Percentiles rank a stretch among this genome's conserved stretches.
phyloP scores from a whole-genome alignment of 2,329 filamentous ascomycete species.

The Neodidymelliopsis sp. region DNA sequence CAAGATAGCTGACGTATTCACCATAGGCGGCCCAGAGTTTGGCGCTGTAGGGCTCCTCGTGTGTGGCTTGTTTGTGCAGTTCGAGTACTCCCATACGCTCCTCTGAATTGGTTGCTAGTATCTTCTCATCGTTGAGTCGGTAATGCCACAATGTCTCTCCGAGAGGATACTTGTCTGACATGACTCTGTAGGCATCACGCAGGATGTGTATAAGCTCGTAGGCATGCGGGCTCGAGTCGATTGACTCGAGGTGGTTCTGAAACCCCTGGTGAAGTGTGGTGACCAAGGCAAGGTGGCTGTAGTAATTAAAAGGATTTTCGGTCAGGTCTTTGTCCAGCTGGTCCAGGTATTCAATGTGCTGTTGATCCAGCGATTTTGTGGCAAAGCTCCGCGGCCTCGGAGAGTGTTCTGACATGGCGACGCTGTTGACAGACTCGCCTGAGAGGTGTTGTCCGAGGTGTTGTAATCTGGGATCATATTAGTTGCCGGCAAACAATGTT shows the following conservation, averaged over 20 bases:
- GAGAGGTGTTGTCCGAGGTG: constrained; percentile 50
- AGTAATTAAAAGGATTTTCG: constrained; percentile 59
- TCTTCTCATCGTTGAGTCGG: constrained; percentile 76
- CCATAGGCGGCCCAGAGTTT: constrained; percentile 80
- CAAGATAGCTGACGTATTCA: constrained; percentile 77
- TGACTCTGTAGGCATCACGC: constrained; percentile 62
- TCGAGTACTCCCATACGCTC: constrained; percentile 75
- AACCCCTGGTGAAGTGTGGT: constrained; percentile 59
- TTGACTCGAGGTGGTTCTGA: constrained; percentile 48
- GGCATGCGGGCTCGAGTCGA: constrained; percentile 46
- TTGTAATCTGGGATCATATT: constrained; percentile 28
- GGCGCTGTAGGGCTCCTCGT: constrained; percentile 75
- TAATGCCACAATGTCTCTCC: constrained; percentile 81
- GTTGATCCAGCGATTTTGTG: constrained; percentile 52
- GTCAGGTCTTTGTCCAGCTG: constrained; percentile 53
- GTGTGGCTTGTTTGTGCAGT: constrained; percentile 72
- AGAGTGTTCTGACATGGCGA: constrained; percentile 57
- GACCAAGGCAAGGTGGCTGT: constrained; percentile 57
- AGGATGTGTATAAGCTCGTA: constrained; percentile 57
- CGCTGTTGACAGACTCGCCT: constrained; percentile 53
- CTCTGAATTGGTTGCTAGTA: constrained; percentile 67
- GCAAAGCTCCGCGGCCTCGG: constrained; percentile 54
- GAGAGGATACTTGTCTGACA: constrained; percentile 71
- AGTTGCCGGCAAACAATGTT: constrained; percentile 12
- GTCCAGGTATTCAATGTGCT: constrained; percentile 54